Percentiles rank a stretch among this genome's conserved stretches.
These are phyloP conservation scores for Acrocalymma vagum DNA, from an alignment of 2,329 filamentous ascomycete genomes.

Conservation along the genomic window DNA sequence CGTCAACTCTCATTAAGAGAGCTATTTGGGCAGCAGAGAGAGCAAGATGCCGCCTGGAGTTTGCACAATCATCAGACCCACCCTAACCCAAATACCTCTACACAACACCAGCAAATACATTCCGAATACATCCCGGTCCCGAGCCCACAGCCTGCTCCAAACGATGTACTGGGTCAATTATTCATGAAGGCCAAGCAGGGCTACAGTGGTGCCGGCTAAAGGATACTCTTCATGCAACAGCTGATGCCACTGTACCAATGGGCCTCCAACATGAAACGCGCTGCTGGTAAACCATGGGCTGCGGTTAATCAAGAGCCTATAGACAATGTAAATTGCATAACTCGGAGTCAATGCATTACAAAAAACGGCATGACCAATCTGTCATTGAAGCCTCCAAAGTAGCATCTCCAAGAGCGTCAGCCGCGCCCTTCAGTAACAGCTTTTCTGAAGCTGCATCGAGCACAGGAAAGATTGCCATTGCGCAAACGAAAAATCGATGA, in stretches of 20 bases:
- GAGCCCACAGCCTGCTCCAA: slow-evolving; percentile 27
- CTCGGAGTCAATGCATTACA: no score
- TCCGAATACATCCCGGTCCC: slow-evolving; percentile 22
- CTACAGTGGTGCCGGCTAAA: slow-evolving; percentile 41
- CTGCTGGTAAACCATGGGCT: no score
- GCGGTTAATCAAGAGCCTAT: no score
- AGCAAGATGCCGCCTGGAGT: slow-evolving; percentile 61
- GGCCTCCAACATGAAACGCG: no score
- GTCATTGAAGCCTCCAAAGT: no score
- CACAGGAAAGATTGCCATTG: no score
- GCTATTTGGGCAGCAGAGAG: slow-evolving; percentile 63
- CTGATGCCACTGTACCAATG: neutral
- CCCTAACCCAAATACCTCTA: slow-evolving; percentile 9
- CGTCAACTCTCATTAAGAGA: slow-evolving; percentile 62
- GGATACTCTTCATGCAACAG: neutral
- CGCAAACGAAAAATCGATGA: no score
- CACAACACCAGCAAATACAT: slow-evolving; percentile 16
- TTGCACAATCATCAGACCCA: slow-evolving; percentile 54
- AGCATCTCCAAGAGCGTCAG: no score
- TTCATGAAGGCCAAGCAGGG: slow-evolving; percentile 47
- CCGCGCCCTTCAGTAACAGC: no score
- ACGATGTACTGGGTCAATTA: slow-evolving; percentile 42
- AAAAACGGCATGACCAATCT: no score
- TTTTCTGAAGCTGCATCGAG: no score
- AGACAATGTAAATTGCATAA: no score